Evolutionary conservation across 1,139 yeast genomes (phyloP).

Genomic region (Magnusiomyces ingens): DNA sequence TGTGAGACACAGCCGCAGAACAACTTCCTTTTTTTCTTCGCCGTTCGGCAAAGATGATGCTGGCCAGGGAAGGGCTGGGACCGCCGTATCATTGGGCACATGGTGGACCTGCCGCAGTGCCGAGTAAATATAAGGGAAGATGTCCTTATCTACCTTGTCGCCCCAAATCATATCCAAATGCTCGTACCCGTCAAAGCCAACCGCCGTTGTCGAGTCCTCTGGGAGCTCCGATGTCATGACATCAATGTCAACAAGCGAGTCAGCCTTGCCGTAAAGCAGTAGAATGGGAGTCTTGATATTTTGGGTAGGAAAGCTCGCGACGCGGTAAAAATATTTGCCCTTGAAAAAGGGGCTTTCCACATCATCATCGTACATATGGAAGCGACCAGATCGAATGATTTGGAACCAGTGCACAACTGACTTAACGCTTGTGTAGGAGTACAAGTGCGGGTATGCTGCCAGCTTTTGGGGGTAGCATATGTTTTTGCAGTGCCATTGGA

Average conservation of each 20-base stretch:
- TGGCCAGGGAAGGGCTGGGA: too few species aligned
- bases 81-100: neutral
- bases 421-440: constrained; percentile 86
- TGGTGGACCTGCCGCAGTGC: constrained; percentile 20
- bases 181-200: constrained; percentile 57
- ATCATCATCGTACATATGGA: constrained; percentile 82
- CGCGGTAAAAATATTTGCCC: constrained; percentile 44
- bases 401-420: constrained; percentile 97
- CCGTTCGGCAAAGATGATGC: too few species aligned
- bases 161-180: constrained; percentile 94
- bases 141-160: constrained; percentile 48
- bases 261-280: constrained; percentile 70
- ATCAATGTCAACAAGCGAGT: constrained; percentile 78
- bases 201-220: constrained; percentile 30
- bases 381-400: constrained; percentile 68
- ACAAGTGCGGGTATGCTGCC: constrained; percentile 73
- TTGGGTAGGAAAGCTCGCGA: constrained; percentile 58
- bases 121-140: constrained; percentile 44
- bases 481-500: constrained; percentile 71
- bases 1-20: too few species aligned
- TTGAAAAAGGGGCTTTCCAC: constrained; percentile 29
- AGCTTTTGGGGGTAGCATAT: constrained; percentile 67
- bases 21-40: too few species aligned
- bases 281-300: constrained; percentile 67
- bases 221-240: constrained; percentile 60